A percentile compares a stretch with the other conserved stretches of the same genome.
Conservation (phyloP, 352 stramenopile species). For the Globisporangium paroecandrum region DNA sequence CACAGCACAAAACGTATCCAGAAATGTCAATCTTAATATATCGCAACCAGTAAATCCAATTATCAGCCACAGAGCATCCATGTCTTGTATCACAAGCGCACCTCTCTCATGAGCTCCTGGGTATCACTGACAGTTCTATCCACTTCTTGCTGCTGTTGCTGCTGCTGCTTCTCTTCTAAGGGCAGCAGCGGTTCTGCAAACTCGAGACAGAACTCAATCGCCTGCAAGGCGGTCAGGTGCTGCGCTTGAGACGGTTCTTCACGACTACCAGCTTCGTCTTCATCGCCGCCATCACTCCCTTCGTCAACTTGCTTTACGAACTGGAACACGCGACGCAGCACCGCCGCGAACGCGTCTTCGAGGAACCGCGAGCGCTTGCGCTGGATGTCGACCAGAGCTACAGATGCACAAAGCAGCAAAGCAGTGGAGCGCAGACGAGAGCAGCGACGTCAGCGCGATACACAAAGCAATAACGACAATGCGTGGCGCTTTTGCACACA, state of each 20-base stretch:
- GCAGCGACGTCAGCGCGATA: background rate
- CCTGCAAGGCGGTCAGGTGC: constrained; percentile 16
- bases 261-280: background rate
- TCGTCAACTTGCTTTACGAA: constrained; percentile 2
- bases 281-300: background rate
- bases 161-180: background rate
- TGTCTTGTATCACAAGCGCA: background rate
- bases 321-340: constrained; percentile 32
- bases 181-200: constrained; percentile 27
- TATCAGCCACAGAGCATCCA: background rate
- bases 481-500: no score
- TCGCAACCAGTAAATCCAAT: background rate
- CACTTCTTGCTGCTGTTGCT: background rate
- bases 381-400: constrained; percentile 49
- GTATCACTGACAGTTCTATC: background rate
- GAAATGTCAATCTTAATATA: background rate
- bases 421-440: background rate
- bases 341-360: constrained; percentile 53
- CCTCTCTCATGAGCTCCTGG: constrained; percentile 1
- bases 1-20: background rate
- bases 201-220: constrained; percentile 17
- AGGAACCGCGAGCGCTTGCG: constrained; percentile 70
- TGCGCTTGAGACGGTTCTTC: background rate
- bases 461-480: background rate
- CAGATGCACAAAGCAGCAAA: background rate